These are phyloP conservation scores for Raddia distichophylla DNA, from an alignment of 176 grass and related monocot species.

Conservation along the genomic window DNA sequence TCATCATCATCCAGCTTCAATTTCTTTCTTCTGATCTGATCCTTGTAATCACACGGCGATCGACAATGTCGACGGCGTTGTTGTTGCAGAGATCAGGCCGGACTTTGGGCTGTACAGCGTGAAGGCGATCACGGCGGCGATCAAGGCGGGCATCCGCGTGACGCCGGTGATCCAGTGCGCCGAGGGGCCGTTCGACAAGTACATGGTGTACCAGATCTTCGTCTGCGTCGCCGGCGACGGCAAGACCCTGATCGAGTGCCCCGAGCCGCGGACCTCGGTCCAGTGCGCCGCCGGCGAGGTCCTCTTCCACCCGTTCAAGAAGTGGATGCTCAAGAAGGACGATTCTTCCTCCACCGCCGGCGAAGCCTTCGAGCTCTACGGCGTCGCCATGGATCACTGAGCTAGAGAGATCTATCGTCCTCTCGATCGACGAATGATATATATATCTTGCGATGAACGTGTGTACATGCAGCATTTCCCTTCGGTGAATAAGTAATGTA, in stretches of 20 bases:
- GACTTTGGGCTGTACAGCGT: slow-evolving; percentile 34
- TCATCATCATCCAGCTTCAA: no score
- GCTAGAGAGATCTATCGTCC: no score
- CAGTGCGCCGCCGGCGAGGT: slow-evolving; percentile 25
- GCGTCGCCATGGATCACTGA: slow-evolving; percentile 11
- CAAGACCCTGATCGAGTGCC: slow-evolving; percentile 43
- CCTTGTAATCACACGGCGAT: no score
- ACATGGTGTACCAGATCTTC: slow-evolving; percentile 41
- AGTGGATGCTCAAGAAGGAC: slow-evolving; percentile 45
- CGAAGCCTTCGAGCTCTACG: slow-evolving; percentile 8
- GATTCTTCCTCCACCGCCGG: not conserved
- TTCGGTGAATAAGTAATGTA: no score
- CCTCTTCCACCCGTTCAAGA: slow-evolving; percentile 48
- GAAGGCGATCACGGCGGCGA: slow-evolving; percentile 29
- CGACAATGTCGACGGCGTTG: no score
- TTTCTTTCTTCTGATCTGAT: no score
- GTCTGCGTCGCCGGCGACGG: slow-evolving; percentile 17
- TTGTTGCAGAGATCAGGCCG: slow-evolving; percentile 34
- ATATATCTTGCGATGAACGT: not conserved
- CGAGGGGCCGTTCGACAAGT: slow-evolving; percentile 38
- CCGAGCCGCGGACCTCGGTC: not conserved
- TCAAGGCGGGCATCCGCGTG: not conserved
- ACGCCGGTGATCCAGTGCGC: slow-evolving; percentile 43
- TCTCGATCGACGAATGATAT: no score
- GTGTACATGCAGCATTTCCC: no score